These are phyloP conservation scores for Ophiocordyceps sinensis DNA, from an alignment of 2,329 filamentous ascomycete species.

Conservation along the genomic window DNA sequence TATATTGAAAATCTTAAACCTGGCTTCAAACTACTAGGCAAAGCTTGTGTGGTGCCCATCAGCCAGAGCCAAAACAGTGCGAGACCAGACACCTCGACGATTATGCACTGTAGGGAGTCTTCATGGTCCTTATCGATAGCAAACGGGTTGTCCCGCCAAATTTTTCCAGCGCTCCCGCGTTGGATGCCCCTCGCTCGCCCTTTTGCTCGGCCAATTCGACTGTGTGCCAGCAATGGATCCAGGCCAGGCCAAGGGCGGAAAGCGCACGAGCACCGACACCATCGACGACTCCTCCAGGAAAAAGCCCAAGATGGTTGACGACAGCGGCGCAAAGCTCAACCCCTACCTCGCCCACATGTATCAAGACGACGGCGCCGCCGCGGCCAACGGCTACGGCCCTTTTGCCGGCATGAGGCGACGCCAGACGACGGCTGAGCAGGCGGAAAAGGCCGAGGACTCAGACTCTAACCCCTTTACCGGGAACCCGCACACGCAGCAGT, in stretches of 20 bases:
- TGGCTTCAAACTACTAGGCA: too few species aligned
- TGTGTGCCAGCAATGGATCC: background rate
- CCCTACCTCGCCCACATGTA: slow-evolving; percentile 89
- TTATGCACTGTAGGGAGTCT: background rate
- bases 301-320: slow-evolving; percentile 25
- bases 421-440: slow-evolving; percentile 64
- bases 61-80: too few species aligned
- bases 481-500: slow-evolving; percentile 60
- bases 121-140: slow-evolving; percentile 18
- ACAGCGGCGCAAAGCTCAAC: slow-evolving; percentile 38
- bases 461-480: slow-evolving; percentile 79
- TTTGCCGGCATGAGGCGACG: slow-evolving; percentile 62
- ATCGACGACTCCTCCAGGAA: slow-evolving; percentile 24
- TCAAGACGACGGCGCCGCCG: slow-evolving; percentile 41
- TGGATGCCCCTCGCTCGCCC: too few species aligned
- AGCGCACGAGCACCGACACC: slow-evolving; percentile 29
- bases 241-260: slow-evolving; percentile 14
- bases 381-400: slow-evolving; percentile 22
- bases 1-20: too few species aligned
- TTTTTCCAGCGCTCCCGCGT: slow-evolving; percentile 6
- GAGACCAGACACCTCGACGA: too few species aligned
- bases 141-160: slow-evolving; percentile 11
- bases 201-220: background rate
- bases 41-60: too few species aligned
- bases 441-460: slow-evolving; percentile 60